Percentiles rank a stretch among this genome's conserved stretches.
Evolutionary conservation across 140 eudicot genomes (phyloP).

Genomic region (Anethum foeniculum): DNA sequence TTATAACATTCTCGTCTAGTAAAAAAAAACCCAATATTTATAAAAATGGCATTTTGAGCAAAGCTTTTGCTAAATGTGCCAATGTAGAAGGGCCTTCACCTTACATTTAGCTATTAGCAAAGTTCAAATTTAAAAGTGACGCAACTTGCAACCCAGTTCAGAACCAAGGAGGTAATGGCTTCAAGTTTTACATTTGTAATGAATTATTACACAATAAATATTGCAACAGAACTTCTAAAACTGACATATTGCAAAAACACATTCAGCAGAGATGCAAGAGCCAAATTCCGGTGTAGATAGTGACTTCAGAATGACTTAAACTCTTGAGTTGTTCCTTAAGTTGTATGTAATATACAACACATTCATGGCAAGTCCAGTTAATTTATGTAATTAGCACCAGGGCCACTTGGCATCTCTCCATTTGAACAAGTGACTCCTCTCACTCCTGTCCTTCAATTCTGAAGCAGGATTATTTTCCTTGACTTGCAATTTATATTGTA

Average conservation of each 20-base stretch:
- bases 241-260: neutral
- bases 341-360: neutral
- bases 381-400: constrained; percentile 43
- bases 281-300: neutral
- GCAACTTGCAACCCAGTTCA: neutral
- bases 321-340: neutral
- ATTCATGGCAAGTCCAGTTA: neutral
- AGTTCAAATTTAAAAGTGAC: neutral
- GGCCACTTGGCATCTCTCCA: constrained; percentile 98
- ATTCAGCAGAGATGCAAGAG: neutral
- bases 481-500: constrained; percentile 1
- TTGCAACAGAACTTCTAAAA: neutral
- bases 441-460: neutral
- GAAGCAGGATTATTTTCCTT: constrained; percentile 11
- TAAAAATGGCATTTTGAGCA: no score
- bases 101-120: neutral
- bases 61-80: no score
- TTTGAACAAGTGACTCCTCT: constrained; percentile 34
- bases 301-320: neutral
- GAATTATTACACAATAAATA: neutral
- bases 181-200: neutral
- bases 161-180: neutral
- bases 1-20: no score
- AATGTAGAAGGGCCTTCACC: neutral
- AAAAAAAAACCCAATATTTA: no score